Evolutionary conservation across 2,329 filamentous ascomycete genomes (phyloP).

Genomic region (Aspergillus felis): DNA sequence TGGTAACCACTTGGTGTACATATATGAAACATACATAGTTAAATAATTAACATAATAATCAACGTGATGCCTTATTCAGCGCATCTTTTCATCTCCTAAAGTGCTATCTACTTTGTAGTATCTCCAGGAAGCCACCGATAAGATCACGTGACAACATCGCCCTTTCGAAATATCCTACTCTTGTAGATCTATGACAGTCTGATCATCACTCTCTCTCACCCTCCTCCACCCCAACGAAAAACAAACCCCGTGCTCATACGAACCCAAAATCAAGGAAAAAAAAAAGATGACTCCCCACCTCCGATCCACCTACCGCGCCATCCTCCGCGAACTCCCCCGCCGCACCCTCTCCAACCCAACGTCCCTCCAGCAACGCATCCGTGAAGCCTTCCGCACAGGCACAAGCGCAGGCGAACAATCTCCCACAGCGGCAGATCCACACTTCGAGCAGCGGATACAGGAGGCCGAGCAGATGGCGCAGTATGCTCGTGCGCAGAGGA

Average conservation of each 20-base stretch:
- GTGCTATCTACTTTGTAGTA: background rate
- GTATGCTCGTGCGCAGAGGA: constrained; percentile 81
- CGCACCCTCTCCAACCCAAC: constrained; percentile 61
- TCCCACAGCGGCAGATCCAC: constrained; percentile 9
- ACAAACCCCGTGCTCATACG: background rate
- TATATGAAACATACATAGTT: background rate
- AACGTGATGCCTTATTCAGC: background rate
- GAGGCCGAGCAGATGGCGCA: constrained; percentile 73
- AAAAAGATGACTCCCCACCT: constrained; percentile 35
- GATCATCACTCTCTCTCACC: background rate
- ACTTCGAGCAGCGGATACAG: constrained; percentile 30
- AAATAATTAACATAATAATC: background rate
- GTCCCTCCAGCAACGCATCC: constrained; percentile 66
- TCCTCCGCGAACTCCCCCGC: constrained; percentile 84
- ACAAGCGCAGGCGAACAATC: constrained; percentile 25
- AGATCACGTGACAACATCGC: background rate
- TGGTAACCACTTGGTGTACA: background rate
- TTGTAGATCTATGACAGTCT: background rate
- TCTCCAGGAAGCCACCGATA: background rate
- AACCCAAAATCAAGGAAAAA: constrained; percentile 3
- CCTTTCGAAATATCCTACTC: background rate
- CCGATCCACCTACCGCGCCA: constrained; percentile 78
- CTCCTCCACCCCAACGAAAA: background rate
- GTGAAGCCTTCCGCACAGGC: constrained; percentile 53
- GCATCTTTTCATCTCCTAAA: background rate